Percentiles rank a stretch among this genome's conserved stretches.
Evolutionary conservation across 169 alveolate genomes (phyloP).

Genomic region (Eimeria maxima): DNA sequence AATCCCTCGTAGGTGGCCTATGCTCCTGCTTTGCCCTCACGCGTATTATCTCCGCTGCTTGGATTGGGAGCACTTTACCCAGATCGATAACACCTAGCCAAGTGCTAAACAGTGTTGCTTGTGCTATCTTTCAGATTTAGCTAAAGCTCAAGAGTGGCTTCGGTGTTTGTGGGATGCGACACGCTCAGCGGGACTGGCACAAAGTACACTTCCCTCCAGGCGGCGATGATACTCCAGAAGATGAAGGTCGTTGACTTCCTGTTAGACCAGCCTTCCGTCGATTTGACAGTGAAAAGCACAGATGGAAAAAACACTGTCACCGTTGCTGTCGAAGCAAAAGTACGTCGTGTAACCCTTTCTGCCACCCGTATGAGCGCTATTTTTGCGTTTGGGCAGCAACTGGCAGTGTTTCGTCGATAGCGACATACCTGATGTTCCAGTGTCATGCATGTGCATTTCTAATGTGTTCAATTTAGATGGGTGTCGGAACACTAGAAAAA

Average conservation of each 20-base stretch:
- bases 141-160: not conserved
- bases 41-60: not conserved
- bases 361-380: not conserved
- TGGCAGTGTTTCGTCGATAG: not conserved
- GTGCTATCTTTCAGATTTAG: not conserved
- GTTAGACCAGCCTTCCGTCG: conserved; percentile 77
- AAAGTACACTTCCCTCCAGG: conserved; percentile 82
- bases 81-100: not conserved
- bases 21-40: not conserved
- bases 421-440: not conserved
- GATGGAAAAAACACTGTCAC: conserved; percentile 68
- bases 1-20: conserved; percentile 71
- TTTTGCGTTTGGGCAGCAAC: not conserved
- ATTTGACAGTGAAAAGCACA: conserved; percentile 76
- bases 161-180: conserved; percentile 38
- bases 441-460: not conserved
- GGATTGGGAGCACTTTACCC: not conserved
- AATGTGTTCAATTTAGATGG: conserved; percentile 6
- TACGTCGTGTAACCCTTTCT: not conserved
- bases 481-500: conserved; percentile 41
- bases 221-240: conserved; percentile 82
- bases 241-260: conserved; percentile 79
- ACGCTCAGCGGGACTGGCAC: conserved; percentile 81
- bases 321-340: conserved; percentile 72
- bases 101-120: not conserved